Base-by-base conservation (phyloP, 2,329 filamentous ascomycete species). In the Exophiala dermatitidis region DNA sequence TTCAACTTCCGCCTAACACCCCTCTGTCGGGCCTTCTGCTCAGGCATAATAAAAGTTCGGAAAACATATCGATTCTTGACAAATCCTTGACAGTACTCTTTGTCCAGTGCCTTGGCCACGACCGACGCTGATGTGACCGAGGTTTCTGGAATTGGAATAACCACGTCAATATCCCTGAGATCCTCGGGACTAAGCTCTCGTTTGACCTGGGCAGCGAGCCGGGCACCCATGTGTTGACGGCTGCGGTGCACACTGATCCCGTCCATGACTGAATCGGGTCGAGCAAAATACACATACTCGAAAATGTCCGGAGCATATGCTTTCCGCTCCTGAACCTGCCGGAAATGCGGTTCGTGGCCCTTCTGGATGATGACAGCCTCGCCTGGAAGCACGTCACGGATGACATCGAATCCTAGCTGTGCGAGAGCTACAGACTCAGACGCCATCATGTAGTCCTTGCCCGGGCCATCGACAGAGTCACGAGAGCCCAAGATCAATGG, bases 61-160 rank as follows among this genome's bases (percentile, higher is more conserved):
- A 88, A 90, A 56, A 94, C 85, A 68, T 94, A 94, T 48, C 88
- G 80, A 70, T 94, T 94, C 77, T 93, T 94, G 60, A 95, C 84
- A 63, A 95, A 91, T 2, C 84, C 90, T 66, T 88, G 86, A 54
- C 80, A 84, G 65, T 86, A 89, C 1, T 86, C 86, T 67, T 88
- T 90, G 61, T 82, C 79, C 12, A 95, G 77, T 38, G 81, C 77
- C 64, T 84, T 80, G n/a, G 89, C 85, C 29, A 95, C 79, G 45
- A 80, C 82, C 5, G 86, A 81, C 2, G 90, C 89, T 1, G 88
- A 85, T 0, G 86, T 90, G 58, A 90, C 90, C 41, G 84, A 85
- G 0, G 90, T 95, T 69, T 90, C 86, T 0, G 86, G 86, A 55
- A 94, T 86, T 0, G 89, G 88, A 64, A 94, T 90, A 38, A 94